Evolutionary conservation across 495 filamentous ascomycete genomes (phyloP).

Genomic region (Xylaria curta): DNA sequence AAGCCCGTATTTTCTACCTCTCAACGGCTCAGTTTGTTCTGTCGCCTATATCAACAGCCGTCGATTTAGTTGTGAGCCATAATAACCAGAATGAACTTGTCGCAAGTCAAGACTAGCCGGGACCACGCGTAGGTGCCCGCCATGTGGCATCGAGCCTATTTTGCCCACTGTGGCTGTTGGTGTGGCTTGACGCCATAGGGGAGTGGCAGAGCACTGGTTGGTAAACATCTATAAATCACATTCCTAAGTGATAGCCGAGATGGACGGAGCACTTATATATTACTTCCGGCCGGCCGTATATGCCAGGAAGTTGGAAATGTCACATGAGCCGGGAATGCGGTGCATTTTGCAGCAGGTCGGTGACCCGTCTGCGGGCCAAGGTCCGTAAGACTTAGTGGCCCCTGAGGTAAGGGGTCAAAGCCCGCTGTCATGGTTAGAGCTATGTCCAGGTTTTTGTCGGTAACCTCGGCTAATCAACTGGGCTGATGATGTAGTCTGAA

Average conservation of each 20-base stretch:
- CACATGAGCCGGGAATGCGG: not conserved
- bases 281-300: not conserved
- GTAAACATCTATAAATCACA: not conserved
- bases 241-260: not conserved
- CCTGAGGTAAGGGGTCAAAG: not conserved
- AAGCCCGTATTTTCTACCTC: not conserved
- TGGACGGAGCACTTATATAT: not conserved
- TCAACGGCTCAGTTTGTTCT: too few species aligned
- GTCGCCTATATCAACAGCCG: not conserved
- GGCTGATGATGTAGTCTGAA: not conserved
- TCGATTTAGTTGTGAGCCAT: not conserved
- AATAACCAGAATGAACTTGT: not conserved
- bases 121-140: not conserved
- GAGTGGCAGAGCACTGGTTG: not conserved
- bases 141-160: not conserved
- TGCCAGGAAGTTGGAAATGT: not conserved
- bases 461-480: not conserved
- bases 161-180: not conserved
- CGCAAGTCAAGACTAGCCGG: not conserved
- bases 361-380: not conserved
- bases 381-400: not conserved
- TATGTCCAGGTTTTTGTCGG: not conserved
- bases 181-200: slow-evolving; percentile 3
- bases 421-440: not conserved
- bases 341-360: not conserved